Evolutionary conservation across 805 yeast species (phyloP), one percentile per base, ranked within the genome.

Genomic region (Nakazawaea holstii): DNA sequence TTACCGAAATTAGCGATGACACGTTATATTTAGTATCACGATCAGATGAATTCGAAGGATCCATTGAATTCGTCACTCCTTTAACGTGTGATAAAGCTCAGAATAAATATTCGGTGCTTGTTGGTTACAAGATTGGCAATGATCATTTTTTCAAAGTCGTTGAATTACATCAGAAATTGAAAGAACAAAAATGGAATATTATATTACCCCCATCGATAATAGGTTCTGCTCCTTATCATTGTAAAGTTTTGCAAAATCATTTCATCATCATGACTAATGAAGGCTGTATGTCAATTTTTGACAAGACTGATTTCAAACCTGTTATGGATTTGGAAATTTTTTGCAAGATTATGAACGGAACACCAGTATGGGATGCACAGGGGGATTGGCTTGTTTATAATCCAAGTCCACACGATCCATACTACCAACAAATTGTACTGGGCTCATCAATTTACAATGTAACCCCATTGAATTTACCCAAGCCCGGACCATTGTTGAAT

Each of bases 321-420:
- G 38, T 54, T 1, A 43, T 51, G 8, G 29, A 29, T 56, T 44
- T 39, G 28, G 44, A 45, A 3, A 43, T 50, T 14, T 35, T 39
- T n/a, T 42, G 59, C n/a, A 56, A 55, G 44, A 43, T 55, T 27
- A 29, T 54, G 15, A 72, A 69, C 43, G 64, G 61, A 10, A 46
- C 52, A 29, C 75, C 81, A 1, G 69, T 79, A 1, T 72, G 71
- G 53, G 83, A 77, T 54, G 39, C 78, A 2, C 66, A 67, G 33
- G 80, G 75, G 8, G 62, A 70, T 38, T 76, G 80, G 79, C 55
- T 79, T 17, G 74, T 69, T 6, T 75, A 69, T 52, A 65, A 70
- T 10, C 77, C 80, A 0, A 60, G 72, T 4, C 59, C 65, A 17
- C 50, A 53, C 10, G 77, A 73, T 55, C 58, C 59, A 51, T 53